Percentiles rank a stretch among this genome's conserved stretches.
Conservation (phyloP, 202 grass and related monocot genomes). For the Setaria viridis region DNA sequence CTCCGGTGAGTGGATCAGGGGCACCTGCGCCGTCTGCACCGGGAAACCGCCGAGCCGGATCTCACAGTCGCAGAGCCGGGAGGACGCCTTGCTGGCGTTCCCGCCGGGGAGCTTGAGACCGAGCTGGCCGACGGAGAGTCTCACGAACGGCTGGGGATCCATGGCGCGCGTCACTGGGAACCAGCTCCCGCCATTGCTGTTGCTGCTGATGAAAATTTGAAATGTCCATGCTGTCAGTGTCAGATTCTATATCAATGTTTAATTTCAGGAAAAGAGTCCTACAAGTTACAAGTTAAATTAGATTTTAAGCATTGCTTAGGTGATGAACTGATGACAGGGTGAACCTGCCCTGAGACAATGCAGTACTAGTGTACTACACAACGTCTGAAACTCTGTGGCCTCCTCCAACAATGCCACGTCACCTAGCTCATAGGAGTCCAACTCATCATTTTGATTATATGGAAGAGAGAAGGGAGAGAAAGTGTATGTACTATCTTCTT, state of each 20-base stretch:
- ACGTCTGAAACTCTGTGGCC: neutral
- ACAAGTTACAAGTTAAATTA: neutral
- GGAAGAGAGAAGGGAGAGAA: too few relatives aligned
- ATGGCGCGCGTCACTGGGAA: constrained; percentile 39
- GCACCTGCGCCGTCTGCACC: constrained; percentile 57
- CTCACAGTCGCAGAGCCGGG: constrained; percentile 61
- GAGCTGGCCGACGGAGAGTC: constrained; percentile 74
- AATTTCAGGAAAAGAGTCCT: neutral
- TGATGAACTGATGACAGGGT: too few relatives aligned
- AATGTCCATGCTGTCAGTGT: constrained; percentile 31
- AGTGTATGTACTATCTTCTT: too few relatives aligned
- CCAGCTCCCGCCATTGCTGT: constrained; percentile 30
- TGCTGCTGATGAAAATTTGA: constrained; percentile 37
- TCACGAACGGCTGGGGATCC: constrained; percentile 80
- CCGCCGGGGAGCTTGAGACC: constrained; percentile 64
- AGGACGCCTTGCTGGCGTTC: constrained; percentile 37
- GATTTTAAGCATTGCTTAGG: neutral
- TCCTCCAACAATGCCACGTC: too few relatives aligned
- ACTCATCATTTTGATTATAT: too few relatives aligned
- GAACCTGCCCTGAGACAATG: neutral
- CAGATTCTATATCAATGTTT: neutral
- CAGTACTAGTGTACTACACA: neutral
- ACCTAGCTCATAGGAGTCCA: too few relatives aligned
- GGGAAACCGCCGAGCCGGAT: constrained; percentile 71
- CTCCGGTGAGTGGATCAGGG: constrained; percentile 57